These are phyloP conservation scores for Buxus sempervirens DNA, from an alignment of 164 flowering plant species.

Conservation along the genomic window DNA sequence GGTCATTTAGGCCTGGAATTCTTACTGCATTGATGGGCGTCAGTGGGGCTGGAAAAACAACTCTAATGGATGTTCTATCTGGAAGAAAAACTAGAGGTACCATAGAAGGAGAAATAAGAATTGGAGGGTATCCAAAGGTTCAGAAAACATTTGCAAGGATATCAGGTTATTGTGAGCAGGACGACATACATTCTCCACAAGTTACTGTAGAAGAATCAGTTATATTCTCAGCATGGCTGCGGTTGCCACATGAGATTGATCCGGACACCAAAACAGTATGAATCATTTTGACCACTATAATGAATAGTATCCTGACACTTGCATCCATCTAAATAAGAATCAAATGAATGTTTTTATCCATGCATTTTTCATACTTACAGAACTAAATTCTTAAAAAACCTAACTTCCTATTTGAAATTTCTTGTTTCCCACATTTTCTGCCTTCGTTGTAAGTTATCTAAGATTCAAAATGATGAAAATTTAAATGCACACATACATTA, in stretches of 20 bases:
- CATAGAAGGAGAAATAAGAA: not conserved
- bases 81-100: not conserved
- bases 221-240: not conserved
- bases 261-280: constrained; percentile 28
- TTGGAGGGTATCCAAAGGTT: not conserved
- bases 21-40: constrained; percentile 5
- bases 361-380: too few species aligned
- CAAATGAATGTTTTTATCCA: too few species aligned
- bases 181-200: not conserved
- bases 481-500: not conserved
- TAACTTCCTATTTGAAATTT: too few species aligned
- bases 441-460: not conserved
- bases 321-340: too few species aligned
- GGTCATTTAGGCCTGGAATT: constrained; percentile 1
- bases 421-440: too few species aligned
- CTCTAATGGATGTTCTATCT: not conserved
- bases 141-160: not conserved
- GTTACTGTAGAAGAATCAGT: not conserved
- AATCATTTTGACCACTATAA: too few species aligned
- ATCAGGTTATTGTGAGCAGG: not conserved
- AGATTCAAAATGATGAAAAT: not conserved
- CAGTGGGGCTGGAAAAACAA: constrained; percentile 6
- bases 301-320: too few species aligned
- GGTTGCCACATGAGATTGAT: constrained; percentile 16
- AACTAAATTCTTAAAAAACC: too few species aligned